Evolutionary conservation across 345 rosid species (phyloP).

Genomic region (Noccaea caerulescens): DNA sequence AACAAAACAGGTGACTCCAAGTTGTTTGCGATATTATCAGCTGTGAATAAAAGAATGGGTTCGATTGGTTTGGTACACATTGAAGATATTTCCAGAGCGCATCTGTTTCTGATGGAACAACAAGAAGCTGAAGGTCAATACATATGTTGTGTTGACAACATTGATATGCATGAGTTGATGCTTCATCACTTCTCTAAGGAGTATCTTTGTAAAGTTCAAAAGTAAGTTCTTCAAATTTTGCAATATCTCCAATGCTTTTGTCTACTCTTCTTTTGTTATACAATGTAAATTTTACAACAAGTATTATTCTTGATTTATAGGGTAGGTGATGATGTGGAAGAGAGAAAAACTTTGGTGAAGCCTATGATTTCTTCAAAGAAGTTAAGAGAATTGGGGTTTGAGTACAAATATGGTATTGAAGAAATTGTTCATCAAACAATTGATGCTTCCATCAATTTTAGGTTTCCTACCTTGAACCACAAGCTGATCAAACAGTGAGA

Average conservation of each 20-base stretch:
- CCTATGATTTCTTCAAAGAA: conserved; percentile 74
- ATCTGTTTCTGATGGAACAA: conserved; percentile 71
- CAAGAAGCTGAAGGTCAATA: conserved; percentile 63
- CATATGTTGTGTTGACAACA: conserved; percentile 59
- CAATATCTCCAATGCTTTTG: neutral
- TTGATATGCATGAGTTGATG: conserved; percentile 51
- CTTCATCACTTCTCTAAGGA: conserved; percentile 44
- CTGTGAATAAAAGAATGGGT: conserved; percentile 77
- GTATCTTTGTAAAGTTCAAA: conserved; percentile 41
- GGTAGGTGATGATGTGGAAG: conserved; percentile 41
- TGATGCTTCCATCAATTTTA: conserved; percentile 44
- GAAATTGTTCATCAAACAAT: conserved; percentile 60
- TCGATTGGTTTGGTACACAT: conserved; percentile 76
- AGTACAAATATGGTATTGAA: conserved; percentile 56
- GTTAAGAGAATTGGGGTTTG: conserved; percentile 66
- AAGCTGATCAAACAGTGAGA: conserved; percentile 6
- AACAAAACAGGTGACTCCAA: conserved; percentile 54
- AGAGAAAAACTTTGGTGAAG: conserved; percentile 39
- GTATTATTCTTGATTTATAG: conserved; percentile 35
- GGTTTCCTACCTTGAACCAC: conserved; percentile 42
- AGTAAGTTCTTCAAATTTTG: conserved; percentile 38
- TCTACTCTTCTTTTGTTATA: neutral
- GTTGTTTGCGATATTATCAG: conserved; percentile 60
- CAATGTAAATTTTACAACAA: neutral
- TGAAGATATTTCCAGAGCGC: conserved; percentile 77